These are phyloP conservation scores for Obelidium mucronatum DNA, from an alignment of 192 early-diverging fungal genomes.

Conservation along the genomic window DNA sequence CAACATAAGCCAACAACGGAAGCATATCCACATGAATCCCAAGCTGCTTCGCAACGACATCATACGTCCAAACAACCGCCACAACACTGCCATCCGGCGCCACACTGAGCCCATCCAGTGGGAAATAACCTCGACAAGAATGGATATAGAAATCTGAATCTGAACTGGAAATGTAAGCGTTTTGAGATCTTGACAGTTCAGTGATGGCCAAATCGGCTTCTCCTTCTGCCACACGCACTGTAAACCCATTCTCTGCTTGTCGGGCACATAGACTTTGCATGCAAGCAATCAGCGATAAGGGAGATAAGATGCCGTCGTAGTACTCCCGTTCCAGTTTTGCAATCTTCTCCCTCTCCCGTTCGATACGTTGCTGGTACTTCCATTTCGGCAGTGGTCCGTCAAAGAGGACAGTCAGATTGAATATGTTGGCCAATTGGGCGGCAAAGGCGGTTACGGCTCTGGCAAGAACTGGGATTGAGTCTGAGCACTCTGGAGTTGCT, in stretches of 20 bases:
- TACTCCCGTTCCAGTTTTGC: not conserved
- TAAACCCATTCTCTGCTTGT: not conserved
- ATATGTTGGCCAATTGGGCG: not conserved
- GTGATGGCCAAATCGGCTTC: constrained; percentile 31
- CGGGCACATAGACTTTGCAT: constrained; percentile 8
- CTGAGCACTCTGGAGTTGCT: not conserved
- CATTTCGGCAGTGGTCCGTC: constrained; percentile 41
- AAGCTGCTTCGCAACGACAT: constrained; percentile 2
- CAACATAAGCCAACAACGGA: constrained; percentile 15
- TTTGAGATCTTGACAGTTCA: not conserved
- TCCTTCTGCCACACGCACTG: constrained; percentile 14
- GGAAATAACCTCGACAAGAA: constrained; percentile 19
- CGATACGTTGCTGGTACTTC: constrained; percentile 34
- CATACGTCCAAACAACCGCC: constrained; percentile 7
- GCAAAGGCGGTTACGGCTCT: not conserved
- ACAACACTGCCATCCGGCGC: not conserved
- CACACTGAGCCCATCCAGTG: constrained; percentile 17
- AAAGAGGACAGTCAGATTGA: constrained; percentile 23
- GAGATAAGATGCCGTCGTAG: not conserved
- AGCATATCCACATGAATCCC: not conserved
- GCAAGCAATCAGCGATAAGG: constrained; percentile 23
- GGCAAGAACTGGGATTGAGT: not conserved
- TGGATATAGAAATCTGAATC: constrained; percentile 40
- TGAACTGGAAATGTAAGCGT: constrained; percentile 8
- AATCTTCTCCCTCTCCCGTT: constrained; percentile 36